A percentile compares a stretch with the other conserved stretches of the same genome.
phyloP scores from a whole-genome alignment of 2,329 filamentous ascomycete species.

The Sphaerulina populicola region DNA sequence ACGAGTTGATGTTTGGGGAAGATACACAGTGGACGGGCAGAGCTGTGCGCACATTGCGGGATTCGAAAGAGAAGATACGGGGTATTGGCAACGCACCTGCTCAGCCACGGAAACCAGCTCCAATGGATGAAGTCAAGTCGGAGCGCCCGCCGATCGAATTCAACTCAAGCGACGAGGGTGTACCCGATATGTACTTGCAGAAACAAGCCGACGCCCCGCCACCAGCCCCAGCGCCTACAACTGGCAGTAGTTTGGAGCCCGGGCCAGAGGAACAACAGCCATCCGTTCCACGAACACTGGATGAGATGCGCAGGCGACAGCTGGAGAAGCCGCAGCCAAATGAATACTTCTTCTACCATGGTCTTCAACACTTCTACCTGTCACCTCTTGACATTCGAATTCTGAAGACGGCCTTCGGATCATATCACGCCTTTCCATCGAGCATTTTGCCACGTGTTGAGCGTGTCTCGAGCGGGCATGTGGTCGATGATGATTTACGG shows the following conservation, averaged over 20 bases:
- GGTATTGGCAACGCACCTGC: slow-evolving; percentile 59
- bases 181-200: slow-evolving; percentile 44
- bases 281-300: slow-evolving; percentile 36
- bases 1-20: slow-evolving; percentile 84
- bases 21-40: slow-evolving; percentile 88
- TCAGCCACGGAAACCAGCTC: slow-evolving; percentile 42
- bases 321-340: slow-evolving; percentile 40
- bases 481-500: slow-evolving; percentile 75
- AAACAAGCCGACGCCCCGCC: slow-evolving; percentile 19
- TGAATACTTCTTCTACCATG: slow-evolving; percentile 81
- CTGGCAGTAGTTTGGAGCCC: slow-evolving; percentile 27
- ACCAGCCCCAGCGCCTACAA: not conserved
- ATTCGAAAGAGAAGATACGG: slow-evolving; percentile 65
- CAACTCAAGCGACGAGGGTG: slow-evolving; percentile 38
- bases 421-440: slow-evolving; percentile 73
- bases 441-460: slow-evolving; percentile 81
- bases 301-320: slow-evolving; percentile 41
- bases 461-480: slow-evolving; percentile 78
- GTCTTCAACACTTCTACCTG: slow-evolving; percentile 78
- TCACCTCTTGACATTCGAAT: slow-evolving; percentile 89
- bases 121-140: slow-evolving; percentile 29
- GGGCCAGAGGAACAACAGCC: slow-evolving; percentile 21
- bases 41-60: slow-evolving; percentile 64
- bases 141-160: slow-evolving; percentile 40
- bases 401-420: slow-evolving; percentile 77